Evolutionary conservation across 2,329 filamentous ascomycete species (phyloP).

Genomic region (Curvularia verruculosa): DNA sequence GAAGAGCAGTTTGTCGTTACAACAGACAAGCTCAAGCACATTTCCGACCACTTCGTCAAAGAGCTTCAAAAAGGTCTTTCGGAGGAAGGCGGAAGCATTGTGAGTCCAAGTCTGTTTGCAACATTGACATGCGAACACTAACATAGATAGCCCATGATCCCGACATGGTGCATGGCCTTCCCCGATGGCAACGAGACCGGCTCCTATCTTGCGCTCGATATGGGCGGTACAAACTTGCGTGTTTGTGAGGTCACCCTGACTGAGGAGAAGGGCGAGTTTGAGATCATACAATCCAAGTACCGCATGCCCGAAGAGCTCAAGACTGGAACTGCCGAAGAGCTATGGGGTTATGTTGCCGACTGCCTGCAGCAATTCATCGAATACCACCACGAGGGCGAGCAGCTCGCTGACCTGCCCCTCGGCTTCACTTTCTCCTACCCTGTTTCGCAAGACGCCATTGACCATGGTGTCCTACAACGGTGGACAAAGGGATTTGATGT

Average conservation of each 20-base stretch:
- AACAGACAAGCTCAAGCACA: constrained; percentile 80
- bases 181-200: constrained; percentile 87
- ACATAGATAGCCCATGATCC: constrained; percentile 82
- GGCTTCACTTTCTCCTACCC: constrained; percentile 98
- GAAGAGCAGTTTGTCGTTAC: constrained; percentile 85
- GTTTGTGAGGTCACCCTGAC: constrained; percentile 93
- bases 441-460: constrained; percentile 89
- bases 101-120: constrained; percentile 66
- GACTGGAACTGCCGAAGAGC: constrained; percentile 80
- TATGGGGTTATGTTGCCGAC: constrained; percentile 95
- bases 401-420: constrained; percentile 72
- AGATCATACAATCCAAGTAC: constrained; percentile 96
- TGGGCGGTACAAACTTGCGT: constrained; percentile 94
- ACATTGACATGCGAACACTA: constrained; percentile 83
- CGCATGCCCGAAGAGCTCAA: constrained; percentile 94
- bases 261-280: constrained; percentile 87
- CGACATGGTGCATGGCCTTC: constrained; percentile 94
- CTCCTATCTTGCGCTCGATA: constrained; percentile 87
- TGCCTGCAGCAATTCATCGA: constrained; percentile 92
- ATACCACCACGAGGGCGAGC: constrained; percentile 74
- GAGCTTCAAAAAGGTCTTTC: constrained; percentile 88
- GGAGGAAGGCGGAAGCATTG: constrained; percentile 89
- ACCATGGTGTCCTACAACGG: constrained; percentile 88
- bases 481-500: constrained; percentile 99
- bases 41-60: constrained; percentile 85